Percentiles rank a stretch among this genome's conserved stretches.
These are phyloP conservation scores for Halocafeteria seosinensis DNA, from an alignment of 108 stramenopile genomes.

Conservation along the genomic window DNA sequence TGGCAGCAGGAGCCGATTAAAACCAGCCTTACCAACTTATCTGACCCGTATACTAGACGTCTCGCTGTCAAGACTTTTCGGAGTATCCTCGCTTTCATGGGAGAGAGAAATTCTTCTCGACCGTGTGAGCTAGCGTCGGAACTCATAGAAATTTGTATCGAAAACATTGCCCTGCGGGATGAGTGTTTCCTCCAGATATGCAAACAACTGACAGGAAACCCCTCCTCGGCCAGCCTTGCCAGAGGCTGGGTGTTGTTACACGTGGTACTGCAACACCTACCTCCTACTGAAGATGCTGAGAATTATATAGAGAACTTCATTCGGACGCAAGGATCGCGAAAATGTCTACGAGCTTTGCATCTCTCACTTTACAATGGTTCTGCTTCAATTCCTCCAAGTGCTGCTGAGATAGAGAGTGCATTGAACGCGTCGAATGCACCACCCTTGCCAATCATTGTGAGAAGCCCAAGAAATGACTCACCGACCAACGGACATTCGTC, in stretches of 20 bases:
- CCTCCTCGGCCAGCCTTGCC: constrained; percentile 11
- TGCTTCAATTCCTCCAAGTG: neutral
- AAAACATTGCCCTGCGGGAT: constrained; percentile 12
- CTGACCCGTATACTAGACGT: neutral
- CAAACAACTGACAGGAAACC: constrained; percentile 39
- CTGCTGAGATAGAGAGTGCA: neutral
- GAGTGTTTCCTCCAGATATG: constrained; percentile 39
- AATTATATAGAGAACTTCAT: constrained; percentile 24
- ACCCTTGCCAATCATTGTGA: no score
- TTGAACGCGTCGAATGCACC: neutral
- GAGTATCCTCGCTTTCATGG: constrained; percentile 6
- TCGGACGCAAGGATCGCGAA: neutral
- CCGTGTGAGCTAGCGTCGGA: constrained; percentile 3
- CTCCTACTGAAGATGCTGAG: constrained; percentile 26
- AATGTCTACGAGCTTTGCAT: neutral
- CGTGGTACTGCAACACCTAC: constrained; percentile 15
- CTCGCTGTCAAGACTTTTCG: constrained; percentile 10
- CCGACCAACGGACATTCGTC: no score
- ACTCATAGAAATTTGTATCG: neutral
- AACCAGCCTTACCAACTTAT: neutral
- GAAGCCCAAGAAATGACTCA: no score
- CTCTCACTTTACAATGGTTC: neutral
- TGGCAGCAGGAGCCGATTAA: neutral
- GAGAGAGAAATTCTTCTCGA: constrained; percentile 1
- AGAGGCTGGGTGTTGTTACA: constrained; percentile 31